phyloP scores from a whole-genome alignment of 805 yeast genomes.

The Saccharomycopsis sp. region DNA sequence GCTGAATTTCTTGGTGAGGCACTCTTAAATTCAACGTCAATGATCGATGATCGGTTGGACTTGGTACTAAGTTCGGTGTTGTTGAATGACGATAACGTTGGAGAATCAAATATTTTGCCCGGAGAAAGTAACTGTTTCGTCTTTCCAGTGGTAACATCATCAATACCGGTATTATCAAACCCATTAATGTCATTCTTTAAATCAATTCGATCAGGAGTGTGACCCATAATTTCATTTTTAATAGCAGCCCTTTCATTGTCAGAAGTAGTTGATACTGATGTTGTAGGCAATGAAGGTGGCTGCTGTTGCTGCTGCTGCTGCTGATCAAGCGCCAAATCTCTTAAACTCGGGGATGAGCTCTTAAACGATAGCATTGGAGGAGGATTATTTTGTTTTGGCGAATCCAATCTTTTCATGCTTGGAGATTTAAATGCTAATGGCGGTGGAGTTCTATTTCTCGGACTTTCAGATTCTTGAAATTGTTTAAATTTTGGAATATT shows the following conservation, averaged over 20 bases:
- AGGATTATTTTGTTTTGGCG: slow-evolving; percentile 1
- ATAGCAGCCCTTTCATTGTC: slow-evolving; percentile 7
- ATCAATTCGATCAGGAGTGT: slow-evolving; percentile 1
- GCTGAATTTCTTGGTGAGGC: slow-evolving; percentile 15
- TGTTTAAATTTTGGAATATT: too few species aligned
- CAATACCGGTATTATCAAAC: slow-evolving; percentile 13
- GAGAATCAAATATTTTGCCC: slow-evolving; percentile 15
- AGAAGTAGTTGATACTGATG: not conserved
- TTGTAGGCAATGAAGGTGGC: not conserved
- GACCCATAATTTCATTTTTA: slow-evolving; percentile 9
- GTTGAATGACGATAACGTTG: slow-evolving; percentile 2
- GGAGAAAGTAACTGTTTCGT: slow-evolving; percentile 2
- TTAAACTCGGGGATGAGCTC: slow-evolving; percentile 1
- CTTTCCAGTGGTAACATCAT: slow-evolving; percentile 1
- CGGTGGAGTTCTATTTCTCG: slow-evolving; percentile 7
- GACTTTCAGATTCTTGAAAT: not conserved
- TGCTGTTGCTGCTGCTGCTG: not conserved
- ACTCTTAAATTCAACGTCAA: slow-evolving; percentile 18
- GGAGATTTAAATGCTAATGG: slow-evolving; percentile 15
- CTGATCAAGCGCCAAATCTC: not conserved
- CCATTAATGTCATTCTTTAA: slow-evolving; percentile 12
- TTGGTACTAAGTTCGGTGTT: not conserved
- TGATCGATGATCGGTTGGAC: slow-evolving; percentile 16
- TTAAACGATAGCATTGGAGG: slow-evolving; percentile 1
- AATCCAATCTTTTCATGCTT: slow-evolving; percentile 5